Evolutionary conservation across 306 rosid species (phyloP), one percentile per base, ranked within the genome.

Genomic region (Cucurbita moschata): DNA sequence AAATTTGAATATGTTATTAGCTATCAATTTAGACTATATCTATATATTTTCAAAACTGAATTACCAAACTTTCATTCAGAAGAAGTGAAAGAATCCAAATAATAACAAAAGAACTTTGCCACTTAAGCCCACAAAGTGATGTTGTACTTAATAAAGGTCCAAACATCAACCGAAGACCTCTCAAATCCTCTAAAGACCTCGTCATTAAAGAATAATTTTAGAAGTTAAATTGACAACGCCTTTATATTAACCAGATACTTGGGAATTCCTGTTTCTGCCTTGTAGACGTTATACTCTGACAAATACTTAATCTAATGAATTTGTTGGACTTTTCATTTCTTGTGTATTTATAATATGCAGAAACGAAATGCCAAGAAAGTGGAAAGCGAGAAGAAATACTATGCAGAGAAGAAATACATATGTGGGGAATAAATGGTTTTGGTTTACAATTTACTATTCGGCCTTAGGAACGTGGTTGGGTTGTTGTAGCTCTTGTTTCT

Each of bases 311-410:
- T 47, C 13, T 69, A 23, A 69, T 69, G 57, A 13, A 50, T 15
- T n/a, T 15, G 47, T 26, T 35, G 74, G 43, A 6, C 30, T 70
- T 30, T 50, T 30, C 58, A 23, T 15, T 23, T 49, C 58, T 49
- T 18, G 14, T 69, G 7, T 35, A 61, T 58, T n/a, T 19, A 35
- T 10, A 52, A 78, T 30, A 30, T 83, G 86, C 90, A 95, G 99
- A 87, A 86, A 84, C 97, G 97, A 69, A 95, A 95, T 56, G 97
- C 96, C 10, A 89, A 82, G 86, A 95, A 95, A 79, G 57, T 82
- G 1, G 85, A 40, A 54, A 91, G 97, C 14, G 99, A 95, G 82
- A 83, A 86, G 87, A 91, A 83, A 77, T 95, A 95, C 84, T 95
- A 95, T 46, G 91, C 87, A 65, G 89, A 88, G 72, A 95, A 88